Base-by-base conservation (phyloP, 2,329 filamentous ascomycete species). In the Stachybotrys elegans region DNA sequence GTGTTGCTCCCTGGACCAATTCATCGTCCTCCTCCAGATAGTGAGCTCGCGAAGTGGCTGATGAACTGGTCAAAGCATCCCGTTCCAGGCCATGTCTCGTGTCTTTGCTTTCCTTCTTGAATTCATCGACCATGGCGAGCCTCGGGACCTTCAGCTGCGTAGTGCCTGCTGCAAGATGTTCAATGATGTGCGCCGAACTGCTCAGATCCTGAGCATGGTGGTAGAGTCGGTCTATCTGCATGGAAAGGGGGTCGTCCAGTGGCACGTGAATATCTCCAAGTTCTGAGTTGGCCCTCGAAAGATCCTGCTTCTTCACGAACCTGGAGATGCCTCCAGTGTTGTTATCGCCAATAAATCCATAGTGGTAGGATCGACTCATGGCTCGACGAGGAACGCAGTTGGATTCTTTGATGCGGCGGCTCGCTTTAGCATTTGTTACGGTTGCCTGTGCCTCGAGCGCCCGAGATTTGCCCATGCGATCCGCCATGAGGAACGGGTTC, bases 191-290 rank as follows among this genome's bases (percentile, higher is more conserved):
- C 22, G 59, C 56, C 16, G 57, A 51, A 38, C 55, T 55, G 41
- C 65, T 57, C 5, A 69, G 56, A 20, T 62, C 59, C 31, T 63
- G 49, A 7, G 60, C 57, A 47, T 67, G 59, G 4, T 59, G 58
- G 41, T 62, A 59, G 2, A 65, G 48, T 32, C 56, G 49, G 40
- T 60, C 54, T 36, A 66, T 58, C 32, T 58, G 56, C 43, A 52
- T 44, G 23, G 55, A 45, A n/a, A 58, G 20, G 5, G 43, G 47
- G 27, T 43, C 45, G 12, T 42, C 38, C 12, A 44, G 41, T 23
- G 45, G 19, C 23, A 46, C 25, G 14, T 51, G 38, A 12, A 48
- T 41, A 12, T 41, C 43, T 17, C 48, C 50, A 5, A 40, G 19
- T n/a, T 44, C 42, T 9, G n/a, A n/a, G n/a, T n/a, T n/a, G n/a